Evolutionary conservation across 805 yeast genomes (phyloP).

Genomic region (Lachancea waltii): DNA sequence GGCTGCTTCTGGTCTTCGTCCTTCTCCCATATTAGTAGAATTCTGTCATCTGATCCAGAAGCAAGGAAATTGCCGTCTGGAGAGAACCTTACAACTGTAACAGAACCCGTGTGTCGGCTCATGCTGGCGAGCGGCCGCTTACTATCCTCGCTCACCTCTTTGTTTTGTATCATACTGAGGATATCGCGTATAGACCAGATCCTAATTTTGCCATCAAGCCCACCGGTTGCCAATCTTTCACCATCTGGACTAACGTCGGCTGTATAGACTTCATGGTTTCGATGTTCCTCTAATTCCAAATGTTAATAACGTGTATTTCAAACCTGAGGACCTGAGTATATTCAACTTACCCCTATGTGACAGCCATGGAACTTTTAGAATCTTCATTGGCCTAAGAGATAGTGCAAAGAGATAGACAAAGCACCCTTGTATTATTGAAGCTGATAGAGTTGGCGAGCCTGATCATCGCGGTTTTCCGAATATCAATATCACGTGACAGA

Average conservation of each 20-base stretch:
- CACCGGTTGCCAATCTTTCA: conserved; percentile 83
- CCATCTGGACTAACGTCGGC: conserved; percentile 79
- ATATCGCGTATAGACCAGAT: conserved; percentile 74
- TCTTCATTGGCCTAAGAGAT: conserved; percentile 53
- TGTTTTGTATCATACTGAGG: conserved; percentile 32
- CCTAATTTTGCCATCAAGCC: conserved; percentile 84
- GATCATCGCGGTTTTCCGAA: no score
- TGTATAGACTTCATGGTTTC: conserved; percentile 79
- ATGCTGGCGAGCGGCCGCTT: conserved; percentile 68
- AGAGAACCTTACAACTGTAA: conserved; percentile 85
- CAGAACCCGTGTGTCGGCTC: conserved; percentile 96
- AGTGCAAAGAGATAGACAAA: no score
- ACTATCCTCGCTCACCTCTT: conserved; percentile 15
- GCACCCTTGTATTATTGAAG: no score
- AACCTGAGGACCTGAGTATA: no score
- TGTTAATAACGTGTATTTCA: no score
- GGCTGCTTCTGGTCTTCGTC: conserved; percentile 53
- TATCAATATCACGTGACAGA: no score
- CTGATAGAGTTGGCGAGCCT: no score
- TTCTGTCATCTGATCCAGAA: conserved; percentile 91
- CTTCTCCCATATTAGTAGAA: conserved; percentile 85
- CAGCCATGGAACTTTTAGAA: conserved; percentile 68
- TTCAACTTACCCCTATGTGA: conserved; percentile 47
- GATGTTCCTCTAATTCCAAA: conserved; percentile 54
- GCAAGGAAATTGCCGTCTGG: conserved; percentile 90